These are phyloP conservation scores for Rhododendron simsii DNA, from an alignment of 148 eudicot species.

Conservation along the genomic window DNA sequence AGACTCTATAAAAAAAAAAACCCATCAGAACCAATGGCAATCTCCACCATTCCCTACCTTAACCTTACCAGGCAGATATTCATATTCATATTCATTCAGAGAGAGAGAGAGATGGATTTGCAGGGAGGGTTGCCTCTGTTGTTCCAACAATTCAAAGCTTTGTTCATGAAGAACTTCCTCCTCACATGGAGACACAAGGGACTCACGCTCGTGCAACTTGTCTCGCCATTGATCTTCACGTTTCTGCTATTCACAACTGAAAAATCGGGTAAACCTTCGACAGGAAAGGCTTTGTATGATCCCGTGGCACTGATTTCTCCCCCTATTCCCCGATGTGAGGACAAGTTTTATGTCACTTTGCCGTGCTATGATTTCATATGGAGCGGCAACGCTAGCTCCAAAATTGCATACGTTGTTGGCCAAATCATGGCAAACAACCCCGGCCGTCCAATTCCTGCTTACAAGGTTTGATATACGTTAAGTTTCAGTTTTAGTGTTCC, in stretches of 20 bases:
- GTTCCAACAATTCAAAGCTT: slow-evolving; percentile 49
- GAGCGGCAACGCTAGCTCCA: slow-evolving; percentile 51
- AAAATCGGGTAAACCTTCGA: slow-evolving; percentile 20
- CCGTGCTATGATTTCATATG: slow-evolving; percentile 77
- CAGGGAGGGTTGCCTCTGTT: slow-evolving; percentile 50
- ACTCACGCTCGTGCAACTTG: slow-evolving; percentile 50
- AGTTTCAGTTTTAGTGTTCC: no score
- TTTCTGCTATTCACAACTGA: slow-evolving; percentile 37
- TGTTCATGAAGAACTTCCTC: slow-evolving; percentile 50
- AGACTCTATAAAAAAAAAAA: background rate
- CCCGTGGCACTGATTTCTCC: slow-evolving; percentile 36
- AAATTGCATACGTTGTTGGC: slow-evolving; percentile 28
- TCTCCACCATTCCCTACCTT: background rate
- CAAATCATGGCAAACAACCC: slow-evolving; percentile 64
- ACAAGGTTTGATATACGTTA: slow-evolving; percentile 36
- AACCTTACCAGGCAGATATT: background rate
- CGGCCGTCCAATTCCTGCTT: slow-evolving; percentile 48
- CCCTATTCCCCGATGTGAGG: slow-evolving; percentile 64
- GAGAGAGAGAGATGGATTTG: slow-evolving; percentile 36
- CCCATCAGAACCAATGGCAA: background rate
- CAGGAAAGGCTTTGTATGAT: slow-evolving; percentile 15
- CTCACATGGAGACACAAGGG: slow-evolving; percentile 65
- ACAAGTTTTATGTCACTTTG: slow-evolving; percentile 27
- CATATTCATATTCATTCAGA: background rate
- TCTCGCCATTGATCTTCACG: slow-evolving; percentile 70